Percentiles rank a stretch among this genome's conserved stretches.
Evolutionary conservation across 2,329 filamentous ascomycete genomes (phyloP).

Genomic region (Lojkania enalia): DNA sequence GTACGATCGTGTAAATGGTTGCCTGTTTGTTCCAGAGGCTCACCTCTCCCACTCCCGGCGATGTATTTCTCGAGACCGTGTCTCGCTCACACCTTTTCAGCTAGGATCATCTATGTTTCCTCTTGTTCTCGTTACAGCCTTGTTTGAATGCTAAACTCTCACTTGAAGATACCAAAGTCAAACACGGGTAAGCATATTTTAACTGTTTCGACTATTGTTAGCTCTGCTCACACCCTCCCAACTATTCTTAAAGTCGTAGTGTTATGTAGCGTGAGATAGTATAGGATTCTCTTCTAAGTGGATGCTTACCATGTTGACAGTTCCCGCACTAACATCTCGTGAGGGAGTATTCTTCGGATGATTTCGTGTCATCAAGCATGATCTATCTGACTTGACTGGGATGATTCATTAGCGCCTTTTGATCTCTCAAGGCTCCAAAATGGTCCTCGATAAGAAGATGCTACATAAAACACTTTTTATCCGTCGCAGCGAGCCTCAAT

Average conservation of each 20-base stretch:
- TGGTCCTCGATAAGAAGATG: too few species aligned
- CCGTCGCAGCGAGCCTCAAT: constrained; percentile 18
- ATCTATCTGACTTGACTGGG: not conserved
- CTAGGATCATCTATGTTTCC: not conserved
- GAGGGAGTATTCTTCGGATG: too few species aligned
- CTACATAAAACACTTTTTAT: constrained; percentile 19
- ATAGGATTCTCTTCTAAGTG: not conserved
- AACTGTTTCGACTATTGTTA: not conserved
- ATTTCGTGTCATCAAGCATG: constrained; percentile 1
- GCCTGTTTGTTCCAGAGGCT: constrained; percentile 2
- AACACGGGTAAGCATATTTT: not conserved
- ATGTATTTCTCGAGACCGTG: constrained; percentile 10
- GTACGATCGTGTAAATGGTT: constrained; percentile 2
- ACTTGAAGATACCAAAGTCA: not conserved
- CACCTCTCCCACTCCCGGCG: not conserved
- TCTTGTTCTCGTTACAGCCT: constrained; percentile 4
- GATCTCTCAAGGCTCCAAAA: constrained; percentile 1
- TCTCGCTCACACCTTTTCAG: constrained; percentile 3
- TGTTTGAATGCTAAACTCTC: not conserved
- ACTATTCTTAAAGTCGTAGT: not conserved
- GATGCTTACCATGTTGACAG: not conserved
- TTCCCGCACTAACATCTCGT: too few species aligned
- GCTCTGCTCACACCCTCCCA: not conserved
- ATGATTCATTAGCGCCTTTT: not conserved
- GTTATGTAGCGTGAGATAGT: not conserved